Evolutionary conservation across 768 basidiomycete species (phyloP).

Genomic region (Phanerodontia chrysosporium): DNA sequence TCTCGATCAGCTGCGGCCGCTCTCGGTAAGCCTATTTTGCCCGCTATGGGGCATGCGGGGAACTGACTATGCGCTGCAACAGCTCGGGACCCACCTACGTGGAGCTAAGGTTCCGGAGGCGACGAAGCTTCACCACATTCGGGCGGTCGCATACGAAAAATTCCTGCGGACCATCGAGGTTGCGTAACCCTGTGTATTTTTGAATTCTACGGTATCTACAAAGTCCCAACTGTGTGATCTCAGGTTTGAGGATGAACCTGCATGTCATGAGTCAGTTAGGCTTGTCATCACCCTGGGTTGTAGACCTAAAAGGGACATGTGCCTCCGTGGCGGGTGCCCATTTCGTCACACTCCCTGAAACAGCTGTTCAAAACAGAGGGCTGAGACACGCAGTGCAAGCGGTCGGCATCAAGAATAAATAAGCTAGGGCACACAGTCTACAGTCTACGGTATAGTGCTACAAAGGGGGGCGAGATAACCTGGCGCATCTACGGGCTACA

Average conservation of each 20-base stretch:
- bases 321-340: not conserved
- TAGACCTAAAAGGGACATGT: not conserved
- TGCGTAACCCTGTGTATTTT: not conserved
- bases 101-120: constrained; percentile 48
- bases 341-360: not conserved
- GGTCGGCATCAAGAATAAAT: not conserved
- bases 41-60: not conserved
- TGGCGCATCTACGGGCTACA: not conserved
- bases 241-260: not conserved
- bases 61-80: not conserved
- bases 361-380: not conserved
- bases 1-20: constrained; percentile 57
- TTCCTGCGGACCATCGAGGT: constrained; percentile 55
- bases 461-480: not conserved
- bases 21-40: constrained; percentile 44
- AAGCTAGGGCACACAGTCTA: not conserved
- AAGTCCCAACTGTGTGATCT: not conserved
- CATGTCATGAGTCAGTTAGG: not conserved
- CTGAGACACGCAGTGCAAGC: not conserved
- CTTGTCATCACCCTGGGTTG: not conserved
- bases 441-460: not conserved
- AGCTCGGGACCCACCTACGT: constrained; percentile 42
- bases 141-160: constrained; percentile 57
- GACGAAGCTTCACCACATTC: constrained; percentile 59
- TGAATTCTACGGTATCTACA: not conserved